A percentile compares a stretch with the other conserved stretches of the same genome.
Conservation (phyloP, 2,329 filamentous ascomycete genomes). For the Diplocarpon rosae region DNA sequence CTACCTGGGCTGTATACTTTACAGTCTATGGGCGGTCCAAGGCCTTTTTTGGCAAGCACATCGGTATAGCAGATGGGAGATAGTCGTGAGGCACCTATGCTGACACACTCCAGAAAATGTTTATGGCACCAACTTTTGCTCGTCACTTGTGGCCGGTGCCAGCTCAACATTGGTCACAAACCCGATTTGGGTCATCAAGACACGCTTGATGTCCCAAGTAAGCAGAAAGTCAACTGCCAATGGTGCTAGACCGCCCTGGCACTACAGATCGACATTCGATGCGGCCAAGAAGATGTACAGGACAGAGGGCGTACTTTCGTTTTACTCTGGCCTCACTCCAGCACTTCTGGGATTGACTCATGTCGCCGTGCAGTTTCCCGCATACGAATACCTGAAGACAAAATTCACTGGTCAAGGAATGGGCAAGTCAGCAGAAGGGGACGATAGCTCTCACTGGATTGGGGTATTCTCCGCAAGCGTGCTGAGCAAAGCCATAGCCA, state of each 20-base stretch:
- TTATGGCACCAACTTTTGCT: conserved; percentile 73
- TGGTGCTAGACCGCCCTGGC: conserved; percentile 62
- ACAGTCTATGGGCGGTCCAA: conserved; percentile 91
- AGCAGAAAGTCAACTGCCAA: conserved; percentile 42
- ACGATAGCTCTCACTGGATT: conserved; percentile 60
- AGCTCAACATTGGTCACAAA: conserved; percentile 93
- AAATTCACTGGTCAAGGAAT: conserved; percentile 84
- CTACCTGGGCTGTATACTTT: conserved; percentile 97
- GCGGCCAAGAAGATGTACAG: conserved; percentile 93
- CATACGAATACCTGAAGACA: conserved; percentile 88
- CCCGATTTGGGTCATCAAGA: conserved; percentile 99
- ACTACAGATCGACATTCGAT: conserved; percentile 82
- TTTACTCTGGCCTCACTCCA: conserved; percentile 90
- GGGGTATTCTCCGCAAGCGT: conserved; percentile 85
- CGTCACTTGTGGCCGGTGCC: conserved; percentile 80
- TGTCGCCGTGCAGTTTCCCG: conserved; percentile 92
- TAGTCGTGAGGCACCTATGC: not conserved
- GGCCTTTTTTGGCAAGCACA: conserved; percentile 54
- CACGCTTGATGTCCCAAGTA: conserved; percentile 89
- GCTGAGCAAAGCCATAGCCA: conserved; percentile 87
- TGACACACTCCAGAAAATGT: conserved; percentile 50
- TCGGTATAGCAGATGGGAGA: conserved; percentile 36
- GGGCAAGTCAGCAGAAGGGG: conserved; percentile 49
- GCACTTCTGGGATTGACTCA: conserved; percentile 86
- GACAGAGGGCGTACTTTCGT: conserved; percentile 76